A percentile compares a stretch with the other conserved stretches of the same genome.
Evolutionary conservation across 2,329 filamentous ascomycete genomes (phyloP).

Genomic region (Chaetomium globosum): DNA sequence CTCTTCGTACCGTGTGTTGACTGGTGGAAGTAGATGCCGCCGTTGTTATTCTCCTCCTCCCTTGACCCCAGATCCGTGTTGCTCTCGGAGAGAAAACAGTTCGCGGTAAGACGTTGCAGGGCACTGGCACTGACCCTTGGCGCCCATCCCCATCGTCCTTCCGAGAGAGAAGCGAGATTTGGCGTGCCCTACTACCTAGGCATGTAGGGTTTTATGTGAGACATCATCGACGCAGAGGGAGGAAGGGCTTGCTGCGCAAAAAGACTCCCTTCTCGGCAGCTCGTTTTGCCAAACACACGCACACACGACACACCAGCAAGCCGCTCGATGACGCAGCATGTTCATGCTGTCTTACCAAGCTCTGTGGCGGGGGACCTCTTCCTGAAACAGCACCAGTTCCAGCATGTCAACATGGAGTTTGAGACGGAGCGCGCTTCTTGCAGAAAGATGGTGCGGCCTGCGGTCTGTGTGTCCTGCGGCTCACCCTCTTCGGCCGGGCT

Average conservation of each 20-base stretch:
- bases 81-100: not conserved
- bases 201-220: not conserved
- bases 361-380: not conserved
- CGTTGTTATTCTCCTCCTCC: not conserved
- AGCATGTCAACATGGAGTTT: constrained; percentile 32
- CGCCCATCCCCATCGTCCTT: constrained; percentile 3
- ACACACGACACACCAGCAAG: constrained; percentile 3
- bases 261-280: not conserved
- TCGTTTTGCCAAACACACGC: not conserved
- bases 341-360: constrained; percentile 5
- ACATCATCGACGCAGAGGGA: not conserved
- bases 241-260: not conserved
- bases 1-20: not conserved
- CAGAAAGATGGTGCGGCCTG: constrained; percentile 20
- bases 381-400: constrained; percentile 36
- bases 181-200: not conserved
- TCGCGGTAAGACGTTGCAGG: not conserved
- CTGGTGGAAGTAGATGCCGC: not conserved
- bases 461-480: constrained; percentile 19
- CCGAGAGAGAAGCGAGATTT: constrained; percentile 9
- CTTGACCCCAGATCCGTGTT: not conserved
- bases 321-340: not conserved
- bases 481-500: not conserved
- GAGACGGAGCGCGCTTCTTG: constrained; percentile 30
- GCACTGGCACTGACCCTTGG: not conserved